Percentiles rank a stretch among this genome's conserved stretches.
phyloP scores from a whole-genome alignment of 495 filamentous ascomycete genomes.

The Saxophila tyrrhenica region DNA sequence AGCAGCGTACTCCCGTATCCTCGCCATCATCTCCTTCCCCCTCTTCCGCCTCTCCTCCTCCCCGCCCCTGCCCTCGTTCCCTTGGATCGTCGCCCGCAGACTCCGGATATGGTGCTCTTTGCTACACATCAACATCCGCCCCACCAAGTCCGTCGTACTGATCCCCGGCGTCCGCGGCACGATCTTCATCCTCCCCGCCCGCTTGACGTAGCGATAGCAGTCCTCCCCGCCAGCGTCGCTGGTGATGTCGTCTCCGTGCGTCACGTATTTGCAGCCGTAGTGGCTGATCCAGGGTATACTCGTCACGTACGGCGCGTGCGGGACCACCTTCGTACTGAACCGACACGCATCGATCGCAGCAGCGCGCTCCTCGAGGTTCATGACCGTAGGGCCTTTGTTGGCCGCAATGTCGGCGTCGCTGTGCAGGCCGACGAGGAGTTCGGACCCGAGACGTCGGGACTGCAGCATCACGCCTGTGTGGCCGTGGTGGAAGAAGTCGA shows the following conservation, averaged over 20 bases:
- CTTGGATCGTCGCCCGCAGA: slow-evolving; percentile 44
- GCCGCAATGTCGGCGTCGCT: slow-evolving; percentile 88
- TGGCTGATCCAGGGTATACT: slow-evolving; percentile 84
- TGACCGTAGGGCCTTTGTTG: slow-evolving; percentile 96
- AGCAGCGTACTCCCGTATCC: slow-evolving; percentile 57
- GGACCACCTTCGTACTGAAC: slow-evolving; percentile 75
- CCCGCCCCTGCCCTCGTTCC: slow-evolving; percentile 59
- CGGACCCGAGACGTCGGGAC: slow-evolving; percentile 71
- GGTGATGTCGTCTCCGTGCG: slow-evolving; percentile 85
- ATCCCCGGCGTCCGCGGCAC: slow-evolving; percentile 95
- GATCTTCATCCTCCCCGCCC: slow-evolving; percentile 78
- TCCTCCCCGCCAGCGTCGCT: slow-evolving; percentile 78
- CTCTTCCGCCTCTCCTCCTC: slow-evolving; percentile 50
- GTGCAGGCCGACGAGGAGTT: slow-evolving; percentile 84
- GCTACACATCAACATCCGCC: slow-evolving; percentile 90
- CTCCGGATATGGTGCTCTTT: slow-evolving; percentile 77
- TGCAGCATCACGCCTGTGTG: slow-evolving; percentile 97
- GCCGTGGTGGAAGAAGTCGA: slow-evolving; percentile 97
- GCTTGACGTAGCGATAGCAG: slow-evolving; percentile 94
- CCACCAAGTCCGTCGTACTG: slow-evolving; percentile 92
- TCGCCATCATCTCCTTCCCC: slow-evolving; percentile 52
- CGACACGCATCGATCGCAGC: slow-evolving; percentile 87
- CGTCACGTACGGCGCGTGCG: slow-evolving; percentile 89
- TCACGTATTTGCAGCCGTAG: slow-evolving; percentile 85
- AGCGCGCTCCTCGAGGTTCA: slow-evolving; percentile 83